Percentiles rank a stretch among this genome's conserved stretches.
These are phyloP conservation scores for Furcasterigmium furcatum DNA, from an alignment of 2,329 filamentous ascomycete genomes.

Conservation along the genomic window DNA sequence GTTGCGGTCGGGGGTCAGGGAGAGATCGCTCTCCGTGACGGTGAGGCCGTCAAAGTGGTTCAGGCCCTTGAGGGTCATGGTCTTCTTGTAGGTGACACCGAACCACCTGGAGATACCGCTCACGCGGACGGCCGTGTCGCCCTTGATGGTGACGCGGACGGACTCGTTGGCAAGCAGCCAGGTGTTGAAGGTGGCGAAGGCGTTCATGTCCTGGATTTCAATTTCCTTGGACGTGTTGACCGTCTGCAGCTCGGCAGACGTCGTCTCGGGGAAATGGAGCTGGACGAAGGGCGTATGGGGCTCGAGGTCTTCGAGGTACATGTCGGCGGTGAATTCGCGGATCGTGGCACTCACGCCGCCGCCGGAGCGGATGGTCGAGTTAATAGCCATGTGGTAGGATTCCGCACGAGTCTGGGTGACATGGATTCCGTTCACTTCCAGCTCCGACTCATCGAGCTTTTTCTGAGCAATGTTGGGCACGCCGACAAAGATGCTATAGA, in stretches of 20 bases:
- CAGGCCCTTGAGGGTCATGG: constrained; percentile 44
- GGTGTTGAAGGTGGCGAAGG: constrained; percentile 53
- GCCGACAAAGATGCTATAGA: constrained; percentile 48
- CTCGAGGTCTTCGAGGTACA: constrained; percentile 51
- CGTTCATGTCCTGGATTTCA: constrained; percentile 40
- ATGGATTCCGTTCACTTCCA: constrained; percentile 48
- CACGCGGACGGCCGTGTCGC: constrained; percentile 49
- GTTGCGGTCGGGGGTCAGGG: constrained; percentile 30
- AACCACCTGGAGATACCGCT: constrained; percentile 45
- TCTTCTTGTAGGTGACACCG: constrained; percentile 54
- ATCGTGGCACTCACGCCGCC: constrained; percentile 49
- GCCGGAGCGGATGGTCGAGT: constrained; percentile 51
- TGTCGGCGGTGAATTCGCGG: constrained; percentile 45
- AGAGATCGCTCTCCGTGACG: constrained; percentile 48
- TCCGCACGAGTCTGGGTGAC: constrained; percentile 42
- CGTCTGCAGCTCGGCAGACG: constrained; percentile 40
- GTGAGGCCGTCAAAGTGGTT: constrained; percentile 54
- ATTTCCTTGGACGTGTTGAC: constrained; percentile 51
- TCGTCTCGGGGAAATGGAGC: constrained; percentile 50
- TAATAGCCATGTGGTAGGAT: constrained; percentile 49
- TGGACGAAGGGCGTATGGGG: constrained; percentile 45
- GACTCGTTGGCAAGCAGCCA: constrained; percentile 49
- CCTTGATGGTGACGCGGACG: constrained; percentile 46
- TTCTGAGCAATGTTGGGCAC: constrained; percentile 55
- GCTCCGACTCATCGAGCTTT: constrained; percentile 50